Base-by-base conservation (phyloP, 1,284 basidiomycete genomes). In the Pyrrhoderma noxium region DNA sequence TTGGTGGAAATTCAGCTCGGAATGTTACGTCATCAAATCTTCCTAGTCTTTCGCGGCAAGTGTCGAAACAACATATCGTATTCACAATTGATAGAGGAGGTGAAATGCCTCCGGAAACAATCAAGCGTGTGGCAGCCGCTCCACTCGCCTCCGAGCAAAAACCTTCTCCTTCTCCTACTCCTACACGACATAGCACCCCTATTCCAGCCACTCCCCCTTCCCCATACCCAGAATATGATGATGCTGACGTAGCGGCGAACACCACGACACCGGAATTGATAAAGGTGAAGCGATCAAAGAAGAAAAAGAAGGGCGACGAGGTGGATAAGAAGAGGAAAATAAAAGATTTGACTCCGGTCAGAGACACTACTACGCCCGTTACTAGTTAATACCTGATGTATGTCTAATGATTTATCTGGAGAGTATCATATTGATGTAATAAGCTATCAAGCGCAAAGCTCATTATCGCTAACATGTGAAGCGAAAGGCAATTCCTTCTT, bases 21-120 rank as follows among this genome's bases (percentile, higher is more conserved):
- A 23, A 61, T 64, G 8, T 57, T 64, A 45, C 59, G 45, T 19
- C 65, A 67, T 45, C 58, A 58, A 18, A 65, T 66, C 25, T 65
- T 67, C 37, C 60, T 47, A 44, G 36, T 49, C 46, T 51, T 36
- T 23, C 41, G 39, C 48, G 37, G 46, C 45, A 36, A 44, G 46
- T 49, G 22, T 45, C 48, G 41, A 27, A 23, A 60, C 56, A 37
- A 49, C 61, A 34, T 42, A 61, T 63, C 40, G 62, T 61, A 23
- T 87, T 79, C 55, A 68, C 78, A 19, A 78, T 94, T 57, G 89
- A 93, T 58, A 78, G 77, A 59, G 76, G 81, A 0, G 92, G 92
- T 1, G 91, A 93, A 66, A 89, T 93, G 85, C 93, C 91, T 1
- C 76, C 77, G 39, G 76, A 79, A 27, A 74, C 71, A n/a, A 57